Evolutionary conservation across 441 rosid species (phyloP), one percentile per base, ranked within the genome.

Genomic region (Populus hybrid): DNA sequence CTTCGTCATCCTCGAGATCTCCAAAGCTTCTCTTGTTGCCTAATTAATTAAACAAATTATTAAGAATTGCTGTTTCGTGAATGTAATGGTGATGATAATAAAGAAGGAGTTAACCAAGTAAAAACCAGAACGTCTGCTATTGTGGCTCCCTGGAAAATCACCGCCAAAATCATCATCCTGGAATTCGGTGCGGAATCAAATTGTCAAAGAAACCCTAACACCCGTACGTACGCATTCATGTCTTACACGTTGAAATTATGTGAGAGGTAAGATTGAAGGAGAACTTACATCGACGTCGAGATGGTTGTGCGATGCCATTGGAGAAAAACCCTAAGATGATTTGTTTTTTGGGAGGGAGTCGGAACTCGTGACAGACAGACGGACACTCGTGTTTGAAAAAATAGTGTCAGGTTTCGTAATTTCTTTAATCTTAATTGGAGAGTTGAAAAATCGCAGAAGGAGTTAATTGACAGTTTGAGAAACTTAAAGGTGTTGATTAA

Each of bases 131-230:
- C 83, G 86, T 78, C 87, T 80, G 23, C 82, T 21, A 67, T 81
- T 83, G 70, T 88, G 89, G 70, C 79, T 73, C 18, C 88, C 92
- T 4, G 91, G 73, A 81, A 87, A 89, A 79, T 91, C 98, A 18
- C 95, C 93, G 5, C 95, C 99, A 72, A 95, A 95, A 83, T 91
- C 97, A 82, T 95, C 99, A 76, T 94, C 98, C 87, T 94, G 75
- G 46, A 50, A 68, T 14, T 64, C 12, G 71, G 38, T 19, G 40
- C 34, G 9, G n/a, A 59, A 38, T 18, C 26, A 40, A 14, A 59
- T 72, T 69, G 38, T 78, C 50, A 19, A 38, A 67, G 63, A 72
- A 68, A 18, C 72, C 72, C 57, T 50, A 50, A 50, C 57, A 50
- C 57, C 5, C 19, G 57, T 50, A 50, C 57, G 6, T 50, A 14